Evolutionary conservation across 1,284 basidiomycete genomes (phyloP).

Genomic region (Caloboletus inedulis): DNA sequence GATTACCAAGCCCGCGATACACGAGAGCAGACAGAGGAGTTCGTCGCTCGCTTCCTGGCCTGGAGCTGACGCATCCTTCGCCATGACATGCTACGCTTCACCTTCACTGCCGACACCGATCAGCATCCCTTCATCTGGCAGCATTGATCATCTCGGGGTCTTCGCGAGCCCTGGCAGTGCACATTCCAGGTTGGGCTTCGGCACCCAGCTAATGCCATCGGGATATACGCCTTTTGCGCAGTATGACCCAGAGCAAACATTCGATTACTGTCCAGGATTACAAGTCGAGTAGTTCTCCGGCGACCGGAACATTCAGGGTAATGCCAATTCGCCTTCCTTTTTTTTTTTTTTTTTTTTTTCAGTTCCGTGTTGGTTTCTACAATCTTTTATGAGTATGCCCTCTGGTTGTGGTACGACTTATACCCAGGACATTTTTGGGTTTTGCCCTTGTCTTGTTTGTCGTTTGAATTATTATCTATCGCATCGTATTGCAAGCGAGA

Average conservation of each 20-base stretch:
- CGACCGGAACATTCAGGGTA: conserved; percentile 65
- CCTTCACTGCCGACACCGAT: conserved; percentile 25
- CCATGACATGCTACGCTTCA: conserved; percentile 31
- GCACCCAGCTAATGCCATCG: conserved; percentile 21
- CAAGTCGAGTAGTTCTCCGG: conserved; percentile 36
- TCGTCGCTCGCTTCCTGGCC: conserved; percentile 32
- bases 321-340: not conserved
- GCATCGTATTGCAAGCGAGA: conserved; percentile 1
- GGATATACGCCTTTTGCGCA: conserved; percentile 29
- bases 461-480: conserved; percentile 1
- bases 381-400: conserved; percentile 13
- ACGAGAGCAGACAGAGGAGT: conserved; percentile 28
- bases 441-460: conserved; percentile 3
- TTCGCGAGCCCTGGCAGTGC: conserved; percentile 18
- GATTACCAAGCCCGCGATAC: conserved; percentile 35
- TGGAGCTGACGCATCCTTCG: conserved; percentile 23
- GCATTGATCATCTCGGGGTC: conserved; percentile 27
- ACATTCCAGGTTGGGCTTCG: conserved; percentile 26
- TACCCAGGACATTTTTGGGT: conserved; percentile 16
- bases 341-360: not conserved
- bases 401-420: conserved; percentile 12
- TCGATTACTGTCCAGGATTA: conserved; percentile 44
- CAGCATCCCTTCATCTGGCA: conserved; percentile 16
- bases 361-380: conserved; percentile 1
- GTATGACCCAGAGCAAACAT: conserved; percentile 34